Evolutionary conservation across 345 rosid species (phyloP).

Genomic region (Microcos paniculata): DNA sequence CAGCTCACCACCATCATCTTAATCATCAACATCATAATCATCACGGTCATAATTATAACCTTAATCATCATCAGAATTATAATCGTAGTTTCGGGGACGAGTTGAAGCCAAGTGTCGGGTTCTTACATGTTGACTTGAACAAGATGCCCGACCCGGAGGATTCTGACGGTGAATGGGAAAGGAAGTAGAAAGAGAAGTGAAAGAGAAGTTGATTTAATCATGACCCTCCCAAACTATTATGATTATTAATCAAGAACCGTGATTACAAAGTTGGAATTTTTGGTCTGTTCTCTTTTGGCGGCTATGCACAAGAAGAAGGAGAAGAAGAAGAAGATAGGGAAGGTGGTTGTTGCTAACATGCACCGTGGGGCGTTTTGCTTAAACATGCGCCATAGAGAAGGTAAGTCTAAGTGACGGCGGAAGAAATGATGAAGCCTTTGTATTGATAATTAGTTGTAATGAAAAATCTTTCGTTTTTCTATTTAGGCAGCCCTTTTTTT

Average conservation of each 20-base stretch:
- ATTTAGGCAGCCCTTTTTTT: not conserved
- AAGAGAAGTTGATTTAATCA: slow-evolving; percentile 4
- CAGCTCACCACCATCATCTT: slow-evolving; percentile 41
- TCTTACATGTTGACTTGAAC: slow-evolving; percentile 78
- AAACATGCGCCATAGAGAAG: not conserved
- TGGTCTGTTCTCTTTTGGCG: not conserved
- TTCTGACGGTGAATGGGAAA: slow-evolving; percentile 58
- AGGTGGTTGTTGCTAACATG: slow-evolving; percentile 25
- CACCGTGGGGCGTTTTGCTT: slow-evolving; percentile 18
- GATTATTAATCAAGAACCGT: not conserved
- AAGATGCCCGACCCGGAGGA: slow-evolving; percentile 94
- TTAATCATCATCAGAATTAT: not conserved
- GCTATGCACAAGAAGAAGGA: not conserved
- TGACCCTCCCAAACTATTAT: not conserved
- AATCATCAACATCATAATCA: slow-evolving; percentile 20
- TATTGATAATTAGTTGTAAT: slow-evolving; percentile 18
- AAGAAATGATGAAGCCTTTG: slow-evolving; percentile 18
- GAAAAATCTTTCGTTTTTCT: slow-evolving; percentile 10
- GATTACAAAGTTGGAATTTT: slow-evolving; percentile 6
- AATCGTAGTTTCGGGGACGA: slow-evolving; percentile 24
- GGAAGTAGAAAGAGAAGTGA: slow-evolving; percentile 15
- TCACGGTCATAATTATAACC: slow-evolving; percentile 18
- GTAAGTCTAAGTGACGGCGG: slow-evolving; percentile 17
- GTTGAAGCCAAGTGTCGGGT: slow-evolving; percentile 42
- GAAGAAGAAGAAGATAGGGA: not conserved